phyloP scores from a whole-genome alignment of 1,139 yeast genomes.

The Nakaseomyces sp. region DNA sequence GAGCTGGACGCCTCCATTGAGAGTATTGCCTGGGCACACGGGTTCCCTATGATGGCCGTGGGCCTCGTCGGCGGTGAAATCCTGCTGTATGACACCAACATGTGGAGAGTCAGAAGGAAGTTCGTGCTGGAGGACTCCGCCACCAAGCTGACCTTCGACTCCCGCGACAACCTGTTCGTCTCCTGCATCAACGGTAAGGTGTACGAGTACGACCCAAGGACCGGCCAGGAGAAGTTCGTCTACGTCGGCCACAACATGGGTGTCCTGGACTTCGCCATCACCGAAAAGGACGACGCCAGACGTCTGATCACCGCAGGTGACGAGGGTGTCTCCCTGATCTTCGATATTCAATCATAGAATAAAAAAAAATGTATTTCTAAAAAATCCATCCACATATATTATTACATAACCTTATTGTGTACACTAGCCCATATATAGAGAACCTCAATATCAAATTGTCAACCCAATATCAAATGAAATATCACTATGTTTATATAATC shows the following conservation, averaged over 20 bases:
- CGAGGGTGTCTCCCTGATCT: constrained; percentile 85
- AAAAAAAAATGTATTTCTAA: too few relatives aligned
- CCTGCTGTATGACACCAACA: constrained; percentile 67
- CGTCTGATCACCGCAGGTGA: constrained; percentile 92
- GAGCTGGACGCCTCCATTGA: constrained; percentile 76
- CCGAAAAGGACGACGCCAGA: constrained; percentile 33
- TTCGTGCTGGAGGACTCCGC: constrained; percentile 70
- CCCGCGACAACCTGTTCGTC: constrained; percentile 46
- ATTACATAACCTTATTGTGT: not conserved
- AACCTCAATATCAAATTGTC: too few relatives aligned
- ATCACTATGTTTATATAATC: too few relatives aligned
- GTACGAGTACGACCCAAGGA: constrained; percentile 82
- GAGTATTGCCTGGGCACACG: constrained; percentile 72
- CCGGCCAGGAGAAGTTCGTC: constrained; percentile 69
- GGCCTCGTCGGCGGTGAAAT: constrained; percentile 88
- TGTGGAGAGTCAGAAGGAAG: constrained; percentile 77
- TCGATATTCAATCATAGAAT: constrained; percentile 32
- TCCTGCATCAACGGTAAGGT: constrained; percentile 79
- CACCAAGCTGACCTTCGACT: constrained; percentile 66
- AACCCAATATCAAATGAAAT: too few relatives aligned
- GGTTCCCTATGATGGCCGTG: constrained; percentile 60
- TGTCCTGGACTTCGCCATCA: constrained; percentile 66
- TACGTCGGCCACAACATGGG: constrained; percentile 95
- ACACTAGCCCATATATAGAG: not conserved
- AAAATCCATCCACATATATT: too few relatives aligned